These are phyloP conservation scores for Lenwebbia sp. DNA, from an alignment of 345 rosid species.

Conservation along the genomic window DNA sequence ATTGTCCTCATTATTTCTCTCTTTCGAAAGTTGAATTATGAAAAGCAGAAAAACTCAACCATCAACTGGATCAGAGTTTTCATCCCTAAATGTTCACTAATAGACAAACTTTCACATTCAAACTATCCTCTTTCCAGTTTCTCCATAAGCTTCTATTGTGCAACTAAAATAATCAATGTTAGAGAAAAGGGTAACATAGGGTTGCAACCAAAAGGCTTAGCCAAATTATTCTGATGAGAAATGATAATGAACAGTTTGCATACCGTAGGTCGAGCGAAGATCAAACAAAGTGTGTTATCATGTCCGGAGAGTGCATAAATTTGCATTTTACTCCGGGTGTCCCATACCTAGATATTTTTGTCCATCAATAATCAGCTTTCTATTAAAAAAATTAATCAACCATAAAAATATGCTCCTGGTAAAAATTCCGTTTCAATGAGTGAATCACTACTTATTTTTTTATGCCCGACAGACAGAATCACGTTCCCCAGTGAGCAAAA, in stretches of 20 bases:
- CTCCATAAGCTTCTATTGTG: too few relatives aligned
- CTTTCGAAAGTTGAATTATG: background rate
- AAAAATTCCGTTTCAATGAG: background rate
- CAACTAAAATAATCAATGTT: too few relatives aligned
- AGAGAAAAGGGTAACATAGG: background rate
- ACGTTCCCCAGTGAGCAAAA: conserved; percentile 92
- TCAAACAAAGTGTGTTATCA: conserved; percentile 95
- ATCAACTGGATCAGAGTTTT: too few relatives aligned
- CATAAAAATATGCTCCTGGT: background rate
- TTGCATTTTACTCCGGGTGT: conserved; percentile 92
- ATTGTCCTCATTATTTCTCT: background rate
- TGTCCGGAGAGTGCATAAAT: conserved; percentile 92
- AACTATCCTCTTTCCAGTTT: too few relatives aligned
- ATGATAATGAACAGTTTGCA: conserved; percentile 1
- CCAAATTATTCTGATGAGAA: background rate
- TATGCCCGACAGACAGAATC: conserved; percentile 98
- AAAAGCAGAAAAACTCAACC: too few relatives aligned
- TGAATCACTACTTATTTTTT: background rate
- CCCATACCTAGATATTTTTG: conserved; percentile 71
- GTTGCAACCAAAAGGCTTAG: background rate
- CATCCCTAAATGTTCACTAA: too few relatives aligned
- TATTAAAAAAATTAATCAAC: background rate
- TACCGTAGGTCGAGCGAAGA: conserved; percentile 86
- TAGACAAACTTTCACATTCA: too few relatives aligned
- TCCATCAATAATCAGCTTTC: background rate